Percentiles rank a stretch among this genome's conserved stretches.
Conservation (phyloP, 2,329 filamentous ascomycete genomes). For the Purpureocillium lavendulum region DNA sequence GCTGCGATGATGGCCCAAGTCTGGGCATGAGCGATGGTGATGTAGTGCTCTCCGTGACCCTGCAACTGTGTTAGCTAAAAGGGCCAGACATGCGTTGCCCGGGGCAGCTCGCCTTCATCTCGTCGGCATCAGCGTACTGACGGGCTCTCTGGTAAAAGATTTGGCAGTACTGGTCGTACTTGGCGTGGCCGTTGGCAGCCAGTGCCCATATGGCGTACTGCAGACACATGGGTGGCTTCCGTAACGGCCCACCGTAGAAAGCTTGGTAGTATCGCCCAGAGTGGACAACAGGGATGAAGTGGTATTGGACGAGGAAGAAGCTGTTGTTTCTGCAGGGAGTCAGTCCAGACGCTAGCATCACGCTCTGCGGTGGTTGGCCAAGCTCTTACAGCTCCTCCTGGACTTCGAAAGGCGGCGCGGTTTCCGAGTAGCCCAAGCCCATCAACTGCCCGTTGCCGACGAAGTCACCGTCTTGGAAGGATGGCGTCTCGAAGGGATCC, state of each 20-base stretch:
- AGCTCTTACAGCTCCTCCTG: constrained; percentile 69
- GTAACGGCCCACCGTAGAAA: constrained; percentile 62
- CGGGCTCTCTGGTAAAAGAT: constrained; percentile 76
- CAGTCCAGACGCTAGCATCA: not conserved
- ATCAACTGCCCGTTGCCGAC: constrained; percentile 44
- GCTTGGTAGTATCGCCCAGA: constrained; percentile 65
- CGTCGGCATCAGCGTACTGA: constrained; percentile 75
- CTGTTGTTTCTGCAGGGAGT: constrained; percentile 48
- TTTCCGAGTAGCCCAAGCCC: constrained; percentile 71
- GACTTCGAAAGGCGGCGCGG: constrained; percentile 67
- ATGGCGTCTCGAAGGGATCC: constrained; percentile 10
- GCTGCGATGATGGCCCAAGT: constrained; percentile 66
- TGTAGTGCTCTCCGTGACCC: constrained; percentile 70
- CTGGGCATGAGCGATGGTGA: constrained; percentile 74
- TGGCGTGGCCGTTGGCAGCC: constrained; percentile 62
- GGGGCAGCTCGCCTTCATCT: constrained; percentile 55
- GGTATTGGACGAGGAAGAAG: constrained; percentile 70
- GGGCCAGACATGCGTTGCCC: not conserved
- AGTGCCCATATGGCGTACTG: constrained; percentile 86
- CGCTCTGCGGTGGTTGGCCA: not conserved
- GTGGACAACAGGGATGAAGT: constrained; percentile 70
- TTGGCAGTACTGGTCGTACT: constrained; percentile 63
- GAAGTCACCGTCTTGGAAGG: constrained; percentile 5
- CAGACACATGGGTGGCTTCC: constrained; percentile 73
- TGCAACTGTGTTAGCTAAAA: constrained; percentile 9